phyloP scores from a whole-genome alignment of 129 eudicot genomes.

The Gnaphalium uliginosum region DNA sequence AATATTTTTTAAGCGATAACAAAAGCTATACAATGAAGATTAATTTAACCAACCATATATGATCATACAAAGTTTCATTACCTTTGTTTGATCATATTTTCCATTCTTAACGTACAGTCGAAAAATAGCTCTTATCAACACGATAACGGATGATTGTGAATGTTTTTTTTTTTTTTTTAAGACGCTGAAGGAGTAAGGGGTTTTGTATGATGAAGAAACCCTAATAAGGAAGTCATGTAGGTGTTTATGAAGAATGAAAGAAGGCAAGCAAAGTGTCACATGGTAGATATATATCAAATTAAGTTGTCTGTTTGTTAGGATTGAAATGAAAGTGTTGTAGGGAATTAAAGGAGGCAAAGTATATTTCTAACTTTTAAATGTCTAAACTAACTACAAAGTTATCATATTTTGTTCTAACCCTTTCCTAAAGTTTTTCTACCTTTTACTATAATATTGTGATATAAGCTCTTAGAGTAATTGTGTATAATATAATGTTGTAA shows the following conservation, averaged over 20 bases:
- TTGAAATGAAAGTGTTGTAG: background rate
- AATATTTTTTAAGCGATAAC: background rate
- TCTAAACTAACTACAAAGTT: conserved; percentile 30
- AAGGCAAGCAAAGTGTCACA: conserved; percentile 38
- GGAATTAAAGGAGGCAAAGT: conserved; percentile 27
- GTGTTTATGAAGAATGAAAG: conserved; percentile 28
- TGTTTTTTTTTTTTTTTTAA: background rate
- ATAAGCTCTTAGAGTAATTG: background rate
- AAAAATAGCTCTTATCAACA: background rate
- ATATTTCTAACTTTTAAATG: conserved; percentile 24
- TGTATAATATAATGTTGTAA: too few relatives aligned
- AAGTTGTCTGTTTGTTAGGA: conserved; percentile 12
- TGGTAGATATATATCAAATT: conserved; percentile 19
- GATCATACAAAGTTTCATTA: conserved; percentile 23
- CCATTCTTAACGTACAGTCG: conserved; percentile 18
- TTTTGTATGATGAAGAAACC: conserved; percentile 35
- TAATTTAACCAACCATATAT: background rate
- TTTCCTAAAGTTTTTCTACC: conserved; percentile 16
- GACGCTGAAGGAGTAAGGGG: background rate
- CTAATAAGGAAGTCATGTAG: conserved; percentile 27
- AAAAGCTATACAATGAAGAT: conserved; percentile 10
- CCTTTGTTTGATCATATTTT: conserved; percentile 34
- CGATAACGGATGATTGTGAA: conserved; percentile 18
- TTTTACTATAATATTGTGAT: background rate
- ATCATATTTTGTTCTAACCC: conserved; percentile 6